A percentile compares a stretch with the other conserved stretches of the same genome.
These are phyloP conservation scores for Penicillium sp. DNA, from an alignment of 2,329 filamentous ascomycete genomes.

Conservation along the genomic window DNA sequence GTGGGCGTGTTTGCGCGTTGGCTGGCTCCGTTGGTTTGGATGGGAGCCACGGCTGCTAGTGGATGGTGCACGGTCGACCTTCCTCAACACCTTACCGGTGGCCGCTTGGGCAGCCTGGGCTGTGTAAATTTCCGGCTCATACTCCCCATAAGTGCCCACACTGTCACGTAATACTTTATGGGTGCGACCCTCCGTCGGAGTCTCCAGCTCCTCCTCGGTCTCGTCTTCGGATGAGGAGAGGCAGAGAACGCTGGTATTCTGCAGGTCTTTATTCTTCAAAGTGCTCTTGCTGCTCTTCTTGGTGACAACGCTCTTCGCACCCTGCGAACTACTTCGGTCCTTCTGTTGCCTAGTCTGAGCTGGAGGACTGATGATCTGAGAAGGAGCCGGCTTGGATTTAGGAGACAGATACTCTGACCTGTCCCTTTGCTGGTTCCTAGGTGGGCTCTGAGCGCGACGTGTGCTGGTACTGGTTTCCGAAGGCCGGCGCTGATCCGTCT, in stretches of 20 bases:
- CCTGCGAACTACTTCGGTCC: constrained; percentile 12
- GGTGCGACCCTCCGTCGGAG: constrained; percentile 13
- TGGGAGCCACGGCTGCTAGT: constrained; percentile 29
- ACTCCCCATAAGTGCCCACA: constrained; percentile 40
- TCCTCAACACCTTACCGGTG: constrained; percentile 28
- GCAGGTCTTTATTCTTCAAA: constrained; percentile 42
- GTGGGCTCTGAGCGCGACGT: constrained; percentile 24
- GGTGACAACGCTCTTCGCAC: constrained; percentile 26
- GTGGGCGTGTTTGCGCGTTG: constrained; percentile 10
- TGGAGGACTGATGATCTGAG: constrained; percentile 16
- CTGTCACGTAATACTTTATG: constrained; percentile 36
- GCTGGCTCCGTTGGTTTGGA: constrained; percentile 11
- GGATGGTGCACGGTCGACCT: constrained; percentile 28
- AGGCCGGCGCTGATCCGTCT: constrained; percentile 17
- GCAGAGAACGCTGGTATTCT: constrained; percentile 47
- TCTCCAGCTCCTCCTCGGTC: constrained; percentile 34
- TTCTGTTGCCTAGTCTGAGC: constrained; percentile 18
- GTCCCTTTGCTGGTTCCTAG: constrained; percentile 26
- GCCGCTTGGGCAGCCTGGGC: constrained; percentile 40
- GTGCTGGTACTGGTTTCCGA: constrained; percentile 17
- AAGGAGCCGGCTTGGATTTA: constrained; percentile 13
- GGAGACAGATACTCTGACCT: constrained; percentile 23
- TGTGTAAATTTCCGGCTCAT: constrained; percentile 45
- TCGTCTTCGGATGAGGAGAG: constrained; percentile 53
- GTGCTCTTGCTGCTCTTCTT: constrained; percentile 42